phyloP scores from a whole-genome alignment of 768 basidiomycete species.

The Auricularia sp. region DNA sequence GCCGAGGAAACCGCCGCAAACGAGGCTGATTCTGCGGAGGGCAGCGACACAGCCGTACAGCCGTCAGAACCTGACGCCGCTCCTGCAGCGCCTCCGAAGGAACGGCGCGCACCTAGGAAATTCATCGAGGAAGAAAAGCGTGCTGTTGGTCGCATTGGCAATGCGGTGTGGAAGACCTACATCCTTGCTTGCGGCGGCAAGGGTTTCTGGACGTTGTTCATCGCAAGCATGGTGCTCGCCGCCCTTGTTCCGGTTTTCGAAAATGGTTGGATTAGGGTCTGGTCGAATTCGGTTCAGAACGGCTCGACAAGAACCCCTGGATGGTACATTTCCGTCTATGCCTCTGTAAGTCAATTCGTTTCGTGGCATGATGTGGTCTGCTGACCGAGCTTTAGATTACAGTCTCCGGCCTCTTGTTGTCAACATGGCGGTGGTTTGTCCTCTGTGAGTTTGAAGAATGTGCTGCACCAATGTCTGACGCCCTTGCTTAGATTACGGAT shows the following conservation, averaged over 20 bases:
- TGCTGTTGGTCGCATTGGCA: slow-evolving; percentile 57
- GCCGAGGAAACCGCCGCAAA: slow-evolving; percentile 38
- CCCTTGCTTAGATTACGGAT: slow-evolving; percentile 46
- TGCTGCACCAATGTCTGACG: slow-evolving; percentile 2
- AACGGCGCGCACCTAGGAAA: slow-evolving; percentile 61
- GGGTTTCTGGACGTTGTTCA: slow-evolving; percentile 49
- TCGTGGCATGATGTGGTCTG: slow-evolving; percentile 6
- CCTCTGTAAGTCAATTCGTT: slow-evolving; percentile 36
- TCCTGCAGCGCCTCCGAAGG: slow-evolving; percentile 12
- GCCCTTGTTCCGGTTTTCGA: slow-evolving; percentile 56
- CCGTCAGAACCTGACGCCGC: slow-evolving; percentile 7
- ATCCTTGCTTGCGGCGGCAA: slow-evolving; percentile 39
- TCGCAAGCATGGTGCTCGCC: slow-evolving; percentile 40
- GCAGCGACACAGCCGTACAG: slow-evolving; percentile 8
- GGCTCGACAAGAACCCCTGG: slow-evolving; percentile 46
- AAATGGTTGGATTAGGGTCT: slow-evolving; percentile 48
- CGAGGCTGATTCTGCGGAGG: slow-evolving; percentile 25
- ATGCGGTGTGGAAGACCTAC: slow-evolving; percentile 57
- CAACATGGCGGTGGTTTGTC: slow-evolving; percentile 56
- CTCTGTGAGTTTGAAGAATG: slow-evolving; percentile 40
- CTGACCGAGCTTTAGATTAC: slow-evolving; percentile 9
- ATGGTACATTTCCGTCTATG: slow-evolving; percentile 67
- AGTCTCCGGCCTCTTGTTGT: slow-evolving; percentile 39
- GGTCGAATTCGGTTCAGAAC: slow-evolving; percentile 27
- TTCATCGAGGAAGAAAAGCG: slow-evolving; percentile 76